Percentiles rank a stretch among this genome's conserved stretches.
Evolutionary conservation across 1,139 yeast species (phyloP).

Genomic region (Tardiomyces blankii): DNA sequence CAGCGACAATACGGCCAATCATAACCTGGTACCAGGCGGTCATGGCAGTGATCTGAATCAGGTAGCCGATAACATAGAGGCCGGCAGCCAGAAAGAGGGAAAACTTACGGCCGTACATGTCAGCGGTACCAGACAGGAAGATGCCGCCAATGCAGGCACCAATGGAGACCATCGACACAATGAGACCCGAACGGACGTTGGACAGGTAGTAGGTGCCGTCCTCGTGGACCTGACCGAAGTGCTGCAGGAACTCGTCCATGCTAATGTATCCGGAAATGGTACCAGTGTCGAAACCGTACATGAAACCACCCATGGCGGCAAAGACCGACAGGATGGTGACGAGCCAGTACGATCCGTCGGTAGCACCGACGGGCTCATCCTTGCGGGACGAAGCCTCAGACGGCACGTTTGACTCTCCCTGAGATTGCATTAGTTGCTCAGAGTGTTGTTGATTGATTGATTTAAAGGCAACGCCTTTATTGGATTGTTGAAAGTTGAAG

Average conservation of each 20-base stretch:
- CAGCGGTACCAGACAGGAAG: constrained; percentile 36
- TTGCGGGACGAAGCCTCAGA: not conserved
- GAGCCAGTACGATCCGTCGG: not conserved
- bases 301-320: constrained; percentile 22
- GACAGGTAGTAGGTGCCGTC: constrained; percentile 22
- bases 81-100: not conserved
- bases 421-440: too few species aligned
- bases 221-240: constrained; percentile 33
- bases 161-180: constrained; percentile 42
- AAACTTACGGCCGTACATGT: constrained; percentile 21
- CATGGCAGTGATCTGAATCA: constrained; percentile 6
- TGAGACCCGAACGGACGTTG: constrained; percentile 36
- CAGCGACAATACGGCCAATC: constrained; percentile 47
- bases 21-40: constrained; percentile 8
- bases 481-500: too few species aligned
- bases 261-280: constrained; percentile 55
- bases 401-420: not conserved
- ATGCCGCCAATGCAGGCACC: constrained; percentile 45
- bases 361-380: not conserved
- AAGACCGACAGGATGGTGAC: constrained; percentile 19
- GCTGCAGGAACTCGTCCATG: constrained; percentile 48
- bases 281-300: constrained; percentile 33
- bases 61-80: constrained; percentile 1
- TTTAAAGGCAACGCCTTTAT: too few species aligned
- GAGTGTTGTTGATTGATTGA: too few species aligned